Evolutionary conservation across 2,329 filamentous ascomycete genomes (phyloP).

Genomic region (Penicillium polonicum): DNA sequence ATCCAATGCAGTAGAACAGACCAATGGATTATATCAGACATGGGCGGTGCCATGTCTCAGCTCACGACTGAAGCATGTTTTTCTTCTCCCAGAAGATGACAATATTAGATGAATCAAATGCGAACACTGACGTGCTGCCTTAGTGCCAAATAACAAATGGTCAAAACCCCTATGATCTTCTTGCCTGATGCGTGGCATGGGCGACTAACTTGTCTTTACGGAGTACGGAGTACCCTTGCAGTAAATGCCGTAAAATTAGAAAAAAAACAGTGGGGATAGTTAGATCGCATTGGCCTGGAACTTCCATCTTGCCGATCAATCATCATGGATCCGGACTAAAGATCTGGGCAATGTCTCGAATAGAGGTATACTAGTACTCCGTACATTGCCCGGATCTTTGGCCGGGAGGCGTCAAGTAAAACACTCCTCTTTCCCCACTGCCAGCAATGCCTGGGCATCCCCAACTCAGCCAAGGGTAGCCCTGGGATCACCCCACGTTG

Average conservation of each 20-base stretch:
- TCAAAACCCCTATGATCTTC: background rate
- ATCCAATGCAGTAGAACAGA: background rate
- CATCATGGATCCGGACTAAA: background rate
- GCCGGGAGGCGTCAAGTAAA: background rate
- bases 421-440: background rate
- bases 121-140: constrained; percentile 14
- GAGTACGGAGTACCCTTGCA: background rate
- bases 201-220: background rate
- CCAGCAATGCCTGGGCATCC: background rate
- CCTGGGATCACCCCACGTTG: background rate
- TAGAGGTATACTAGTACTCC: background rate
- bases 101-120: constrained; percentile 23
- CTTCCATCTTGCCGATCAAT: background rate
- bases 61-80: constrained; percentile 14
- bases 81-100: constrained; percentile 9
- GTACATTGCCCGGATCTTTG: background rate
- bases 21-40: constrained; percentile 14
- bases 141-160: constrained; percentile 10
- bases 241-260: background rate
- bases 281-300: background rate
- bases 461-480: background rate
- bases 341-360: background rate
- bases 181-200: constrained; percentile 2
- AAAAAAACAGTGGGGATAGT: background rate
- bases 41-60: constrained; percentile 23